phyloP scores from a whole-genome alignment of 768 basidiomycete genomes.

The Auriscalpium orientale region DNA sequence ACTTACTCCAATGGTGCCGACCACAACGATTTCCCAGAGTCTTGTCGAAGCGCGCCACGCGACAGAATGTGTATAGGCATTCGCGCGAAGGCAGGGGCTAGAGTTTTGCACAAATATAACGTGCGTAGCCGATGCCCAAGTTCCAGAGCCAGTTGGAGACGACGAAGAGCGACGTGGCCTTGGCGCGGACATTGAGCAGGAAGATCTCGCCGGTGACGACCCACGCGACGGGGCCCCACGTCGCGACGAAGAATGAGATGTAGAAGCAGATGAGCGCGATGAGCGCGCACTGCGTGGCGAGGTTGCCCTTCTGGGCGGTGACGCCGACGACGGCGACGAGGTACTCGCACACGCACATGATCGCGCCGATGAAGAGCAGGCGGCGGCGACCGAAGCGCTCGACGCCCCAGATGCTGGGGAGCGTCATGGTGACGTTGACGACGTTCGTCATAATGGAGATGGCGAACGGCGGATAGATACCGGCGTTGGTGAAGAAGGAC shows the following conservation, averaged over 20 bases:
- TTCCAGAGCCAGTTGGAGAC: conserved; percentile 40
- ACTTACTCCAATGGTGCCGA: too few species aligned
- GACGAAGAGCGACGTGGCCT: conserved; percentile 32
- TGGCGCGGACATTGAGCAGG: conserved; percentile 29
- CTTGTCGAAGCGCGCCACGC: too few species aligned
- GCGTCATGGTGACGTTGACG: conserved; percentile 74
- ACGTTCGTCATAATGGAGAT: conserved; percentile 63
- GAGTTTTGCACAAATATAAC: too few species aligned
- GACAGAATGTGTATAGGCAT: too few species aligned
- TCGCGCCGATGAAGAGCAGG: conserved; percentile 71
- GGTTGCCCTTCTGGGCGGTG: conserved; percentile 33
- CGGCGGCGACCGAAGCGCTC: conserved; percentile 79
- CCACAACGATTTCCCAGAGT: too few species aligned
- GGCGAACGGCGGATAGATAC: conserved; percentile 41
- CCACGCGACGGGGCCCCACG: conserved; percentile 72
- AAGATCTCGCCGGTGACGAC: conserved; percentile 44
- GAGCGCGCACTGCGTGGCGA: conserved; percentile 57
- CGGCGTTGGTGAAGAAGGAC: conserved; percentile 39
- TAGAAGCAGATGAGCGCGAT: conserved; percentile 48
- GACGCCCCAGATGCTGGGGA: conserved; percentile 73
- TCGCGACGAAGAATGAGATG: conserved; percentile 35
- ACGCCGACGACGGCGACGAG: conserved; percentile 66
- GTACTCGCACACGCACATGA: conserved; percentile 82
- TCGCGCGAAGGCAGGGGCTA: too few species aligned
- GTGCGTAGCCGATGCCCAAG: conserved; percentile 34